These are phyloP conservation scores for Coprinopsis sp. DNA, from an alignment of 768 basidiomycete species.

Conservation along the genomic window DNA sequence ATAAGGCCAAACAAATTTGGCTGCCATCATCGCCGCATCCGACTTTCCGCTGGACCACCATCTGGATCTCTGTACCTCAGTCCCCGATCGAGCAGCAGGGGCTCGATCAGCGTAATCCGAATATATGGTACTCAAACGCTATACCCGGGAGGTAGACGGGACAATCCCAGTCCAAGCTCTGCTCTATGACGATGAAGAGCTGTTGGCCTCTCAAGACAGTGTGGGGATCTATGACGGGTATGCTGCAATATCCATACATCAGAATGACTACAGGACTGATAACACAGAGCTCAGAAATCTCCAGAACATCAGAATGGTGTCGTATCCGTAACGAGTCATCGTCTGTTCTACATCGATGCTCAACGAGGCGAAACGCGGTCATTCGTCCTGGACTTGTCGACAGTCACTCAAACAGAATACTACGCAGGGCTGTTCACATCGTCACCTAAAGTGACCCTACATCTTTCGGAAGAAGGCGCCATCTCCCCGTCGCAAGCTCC, in stretches of 20 bases:
- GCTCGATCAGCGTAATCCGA: neutral
- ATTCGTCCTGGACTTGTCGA: slow-evolving; percentile 61
- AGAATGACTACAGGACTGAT: slow-evolving; percentile 20
- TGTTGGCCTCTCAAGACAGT: slow-evolving; percentile 65
- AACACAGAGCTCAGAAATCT: slow-evolving; percentile 72
- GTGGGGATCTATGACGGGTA: slow-evolving; percentile 95
- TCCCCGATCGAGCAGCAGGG: neutral
- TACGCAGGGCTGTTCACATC: slow-evolving; percentile 90
- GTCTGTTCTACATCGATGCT: slow-evolving; percentile 75
- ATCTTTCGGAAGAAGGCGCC: slow-evolving; percentile 2
- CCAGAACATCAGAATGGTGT: slow-evolving; percentile 73
- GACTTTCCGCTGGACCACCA: too few species aligned
- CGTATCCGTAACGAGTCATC: slow-evolving; percentile 72
- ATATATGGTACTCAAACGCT: slow-evolving; percentile 53
- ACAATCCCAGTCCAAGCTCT: slow-evolving; percentile 74
- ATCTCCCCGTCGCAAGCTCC: neutral
- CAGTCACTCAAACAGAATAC: slow-evolving; percentile 73
- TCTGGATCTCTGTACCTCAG: neutral
- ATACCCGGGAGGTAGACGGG: slow-evolving; percentile 58
- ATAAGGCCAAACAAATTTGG: too few species aligned
- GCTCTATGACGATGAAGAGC: slow-evolving; percentile 76
- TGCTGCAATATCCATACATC: slow-evolving; percentile 22
- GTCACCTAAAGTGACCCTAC: slow-evolving; percentile 75
- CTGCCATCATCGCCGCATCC: too few species aligned
- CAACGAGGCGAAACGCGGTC: slow-evolving; percentile 49